Evolutionary conservation across 116 monocot genomes (phyloP), one percentile per base, ranked within the genome.

Genomic region (Iris pallida): DNA sequence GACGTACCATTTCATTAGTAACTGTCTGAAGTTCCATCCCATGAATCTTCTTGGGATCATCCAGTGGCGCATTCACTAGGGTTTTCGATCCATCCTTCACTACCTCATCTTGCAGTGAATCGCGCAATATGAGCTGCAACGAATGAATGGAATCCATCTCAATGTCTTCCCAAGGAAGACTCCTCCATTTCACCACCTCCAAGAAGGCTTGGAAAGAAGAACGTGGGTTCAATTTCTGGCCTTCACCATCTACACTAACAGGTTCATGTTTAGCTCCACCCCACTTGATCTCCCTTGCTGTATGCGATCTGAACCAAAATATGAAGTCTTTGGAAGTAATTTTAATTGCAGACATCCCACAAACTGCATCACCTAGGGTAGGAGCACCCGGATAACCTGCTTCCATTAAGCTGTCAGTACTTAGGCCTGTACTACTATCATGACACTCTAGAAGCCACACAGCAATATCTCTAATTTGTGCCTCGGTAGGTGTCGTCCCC

Each of bases 81-180:
- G 75, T 57, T 70, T 71, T 88, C 6, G 78, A 65, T 48, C 70
- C 53, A 66, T 55, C 66, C 16, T 59, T 55, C 2, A 40, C 65
- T 53, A 17, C 12, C 65, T 82, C 82, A 41, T 80, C 76, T 40
- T 75, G 62, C 19, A 91, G 59, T 3, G 82, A 70, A n/a, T 86
- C 82, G 8, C 90, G 89, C 14, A 97, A 58, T 20, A 97, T 92
- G 55, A 97, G 82, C 83, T 97, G 95, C 80, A 95, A 75, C 0
- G 91, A 95, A 76, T 91, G 95, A 46, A 95, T 86, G 6, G 95
- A 86, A 70, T 97, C 91, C 92, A 97, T 92, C 73, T 97, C 97
- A 13, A 78, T 77, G 58, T 89, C 89, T 79, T 92, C 92, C 97
- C 97, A 97, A 15, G 87, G 89, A 42, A 83, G 59, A 47, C 97